Percentiles rank a stretch among this genome's conserved stretches.
These are phyloP conservation scores for Pseudozyma pruni DNA, from an alignment of 1,284 basidiomycete genomes.

Conservation along the genomic window DNA sequence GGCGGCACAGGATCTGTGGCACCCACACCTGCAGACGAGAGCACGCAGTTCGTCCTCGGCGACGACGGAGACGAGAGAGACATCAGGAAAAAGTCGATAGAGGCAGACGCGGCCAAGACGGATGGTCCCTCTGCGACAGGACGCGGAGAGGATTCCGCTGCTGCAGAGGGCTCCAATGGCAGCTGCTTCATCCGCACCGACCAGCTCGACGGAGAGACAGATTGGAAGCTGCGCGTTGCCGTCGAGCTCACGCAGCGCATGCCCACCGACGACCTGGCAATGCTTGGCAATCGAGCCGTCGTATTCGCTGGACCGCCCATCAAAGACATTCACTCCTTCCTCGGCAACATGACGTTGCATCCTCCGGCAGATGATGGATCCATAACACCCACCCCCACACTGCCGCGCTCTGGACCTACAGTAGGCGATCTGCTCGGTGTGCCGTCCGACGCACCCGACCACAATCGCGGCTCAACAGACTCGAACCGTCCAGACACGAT, in stretches of 20 bases:
- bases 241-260: constrained; percentile 84
- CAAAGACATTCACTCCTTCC: constrained; percentile 96
- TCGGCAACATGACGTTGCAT: constrained; percentile 88
- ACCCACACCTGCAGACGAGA: constrained; percentile 19
- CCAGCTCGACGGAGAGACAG: constrained; percentile 97
- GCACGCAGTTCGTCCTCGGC: constrained; percentile 46
- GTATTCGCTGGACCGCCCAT: constrained; percentile 85
- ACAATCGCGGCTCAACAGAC: constrained; percentile 24
- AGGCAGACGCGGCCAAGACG: neutral
- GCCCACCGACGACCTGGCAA: constrained; percentile 75
- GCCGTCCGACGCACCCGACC: constrained; percentile 20
- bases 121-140: neutral
- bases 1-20: constrained; percentile 8
- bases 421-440: constrained; percentile 63
- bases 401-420: constrained; percentile 66
- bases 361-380: constrained; percentile 50
- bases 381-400: constrained; percentile 13
- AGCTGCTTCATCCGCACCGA: constrained; percentile 98
- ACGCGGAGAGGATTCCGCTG: constrained; percentile 1
- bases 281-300: constrained; percentile 69
- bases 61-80: constrained; percentile 48
- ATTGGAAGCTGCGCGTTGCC: constrained; percentile 96
- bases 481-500: constrained; percentile 30
- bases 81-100: constrained; percentile 2
- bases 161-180: constrained; percentile 76